phyloP scores from a whole-genome alignment of 768 basidiomycete genomes.

The Auriscalpium orientale region DNA sequence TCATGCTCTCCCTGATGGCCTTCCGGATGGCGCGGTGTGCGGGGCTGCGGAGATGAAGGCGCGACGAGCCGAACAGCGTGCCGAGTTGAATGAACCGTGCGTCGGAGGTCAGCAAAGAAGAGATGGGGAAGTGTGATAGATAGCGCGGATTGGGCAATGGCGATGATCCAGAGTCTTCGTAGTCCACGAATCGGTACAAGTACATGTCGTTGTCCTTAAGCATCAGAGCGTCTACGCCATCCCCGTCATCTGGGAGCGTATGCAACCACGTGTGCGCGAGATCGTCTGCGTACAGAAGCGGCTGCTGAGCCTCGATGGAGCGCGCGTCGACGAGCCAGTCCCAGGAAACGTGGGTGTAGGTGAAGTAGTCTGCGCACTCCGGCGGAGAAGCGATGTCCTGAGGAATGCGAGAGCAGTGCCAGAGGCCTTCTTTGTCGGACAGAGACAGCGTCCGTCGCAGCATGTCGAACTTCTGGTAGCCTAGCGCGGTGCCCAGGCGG shows the following conservation, averaged over 20 bases:
- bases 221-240: slow-evolving; percentile 40
- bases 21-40: slow-evolving; percentile 36
- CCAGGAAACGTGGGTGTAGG: slow-evolving; percentile 64
- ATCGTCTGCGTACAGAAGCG: slow-evolving; percentile 43
- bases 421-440: slow-evolving; percentile 42
- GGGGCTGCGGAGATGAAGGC: slow-evolving; percentile 43
- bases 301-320: slow-evolving; percentile 28
- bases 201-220: slow-evolving; percentile 54
- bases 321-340: slow-evolving; percentile 57
- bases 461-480: slow-evolving; percentile 47
- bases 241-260: slow-evolving; percentile 29
- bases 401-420: slow-evolving; percentile 40
- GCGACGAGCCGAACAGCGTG: slow-evolving; percentile 68
- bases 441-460: slow-evolving; percentile 30
- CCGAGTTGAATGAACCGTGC: slow-evolving; percentile 62
- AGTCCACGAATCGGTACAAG: slow-evolving; percentile 53
- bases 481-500: slow-evolving; percentile 54
- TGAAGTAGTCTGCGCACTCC: slow-evolving; percentile 53
- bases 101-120: slow-evolving; percentile 29
- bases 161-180: background rate
- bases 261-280: slow-evolving; percentile 42
- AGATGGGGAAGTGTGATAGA: slow-evolving; percentile 34
- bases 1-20: slow-evolving; percentile 48
- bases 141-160: slow-evolving; percentile 26
- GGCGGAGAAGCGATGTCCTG: slow-evolving; percentile 29